Evolutionary conservation across 805 yeast species (phyloP).

Genomic region (Jamesozyma piceae): DNA sequence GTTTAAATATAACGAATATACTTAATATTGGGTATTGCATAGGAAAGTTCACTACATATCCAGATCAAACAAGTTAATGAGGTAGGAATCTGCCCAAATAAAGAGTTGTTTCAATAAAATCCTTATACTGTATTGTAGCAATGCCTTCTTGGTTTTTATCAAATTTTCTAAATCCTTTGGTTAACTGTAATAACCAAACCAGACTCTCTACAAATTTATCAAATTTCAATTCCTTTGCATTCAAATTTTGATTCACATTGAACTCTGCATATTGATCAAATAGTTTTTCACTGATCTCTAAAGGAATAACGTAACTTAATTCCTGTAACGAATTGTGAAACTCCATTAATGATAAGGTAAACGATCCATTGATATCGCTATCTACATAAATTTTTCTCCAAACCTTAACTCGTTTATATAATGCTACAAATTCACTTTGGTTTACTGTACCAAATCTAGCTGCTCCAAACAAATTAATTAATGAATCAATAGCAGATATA

Average conservation of each 20-base stretch:
- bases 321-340: slow-evolving; percentile 29
- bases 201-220: slow-evolving; percentile 76
- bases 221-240: slow-evolving; percentile 45
- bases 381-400: slow-evolving; percentile 32
- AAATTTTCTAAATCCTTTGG: slow-evolving; percentile 69
- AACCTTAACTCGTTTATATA: slow-evolving; percentile 27
- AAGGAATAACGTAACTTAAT: slow-evolving; percentile 28
- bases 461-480: slow-evolving; percentile 30
- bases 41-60: too few relatives aligned
- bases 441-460: slow-evolving; percentile 29
- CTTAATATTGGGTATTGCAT: too few relatives aligned
- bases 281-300: slow-evolving; percentile 28
- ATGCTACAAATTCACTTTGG: slow-evolving; percentile 26
- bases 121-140: slow-evolving; percentile 57
- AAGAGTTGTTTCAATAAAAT: slow-evolving; percentile 47
- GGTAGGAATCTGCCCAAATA: slow-evolving; percentile 31
- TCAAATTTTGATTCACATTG: slow-evolving; percentile 18
- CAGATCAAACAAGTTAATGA: slow-evolving; percentile 12
- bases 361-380: slow-evolving; percentile 29
- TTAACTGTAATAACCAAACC: slow-evolving; percentile 65
- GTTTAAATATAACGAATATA: too few relatives aligned
- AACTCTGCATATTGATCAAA: slow-evolving; percentile 31
- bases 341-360: slow-evolving; percentile 25
- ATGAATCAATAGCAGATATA: slow-evolving; percentile 28
- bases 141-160: slow-evolving; percentile 69